Percentiles rank a stretch among this genome's conserved stretches.
phyloP scores from a whole-genome alignment of 306 rosid genomes.

The Quercus bicolor region DNA sequence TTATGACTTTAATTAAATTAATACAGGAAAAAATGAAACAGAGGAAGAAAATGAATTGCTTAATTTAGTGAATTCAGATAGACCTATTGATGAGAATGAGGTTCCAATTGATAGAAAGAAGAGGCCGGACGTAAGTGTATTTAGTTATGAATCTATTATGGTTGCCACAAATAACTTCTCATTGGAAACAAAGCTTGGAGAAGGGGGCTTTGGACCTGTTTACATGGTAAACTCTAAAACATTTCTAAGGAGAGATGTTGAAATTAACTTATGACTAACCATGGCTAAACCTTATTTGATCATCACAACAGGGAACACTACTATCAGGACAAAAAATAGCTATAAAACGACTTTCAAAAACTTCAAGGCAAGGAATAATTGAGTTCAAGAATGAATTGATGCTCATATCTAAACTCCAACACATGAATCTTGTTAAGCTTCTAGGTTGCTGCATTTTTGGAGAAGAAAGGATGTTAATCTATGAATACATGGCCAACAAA shows the following conservation, averaged over 20 bases:
- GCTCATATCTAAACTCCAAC: too few species aligned
- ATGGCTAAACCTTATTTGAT: background rate
- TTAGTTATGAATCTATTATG: conserved; percentile 11
- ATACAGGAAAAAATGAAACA: background rate
- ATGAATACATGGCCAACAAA: too few species aligned
- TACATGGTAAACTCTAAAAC: too few species aligned
- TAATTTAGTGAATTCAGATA: background rate
- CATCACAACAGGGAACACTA: conserved; percentile 3
- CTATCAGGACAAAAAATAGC: conserved; percentile 1
- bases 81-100: background rate
- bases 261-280: too few species aligned
- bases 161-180: conserved; percentile 26
- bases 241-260: background rate
- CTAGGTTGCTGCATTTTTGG: too few species aligned
- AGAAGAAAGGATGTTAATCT: too few species aligned
- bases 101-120: too few species aligned
- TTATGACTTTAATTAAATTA: too few species aligned
- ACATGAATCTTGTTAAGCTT: too few species aligned
- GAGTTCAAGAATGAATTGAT: too few species aligned
- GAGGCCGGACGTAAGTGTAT: background rate
- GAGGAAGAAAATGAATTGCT: background rate
- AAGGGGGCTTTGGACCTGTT: conserved; percentile 38
- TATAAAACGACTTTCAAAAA: background rate
- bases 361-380: conserved; percentile 23
- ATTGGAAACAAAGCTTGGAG: conserved; percentile 11